Evolutionary conservation across 2,329 filamentous ascomycete genomes (phyloP).

Genomic region (Cercospora sojina): DNA sequence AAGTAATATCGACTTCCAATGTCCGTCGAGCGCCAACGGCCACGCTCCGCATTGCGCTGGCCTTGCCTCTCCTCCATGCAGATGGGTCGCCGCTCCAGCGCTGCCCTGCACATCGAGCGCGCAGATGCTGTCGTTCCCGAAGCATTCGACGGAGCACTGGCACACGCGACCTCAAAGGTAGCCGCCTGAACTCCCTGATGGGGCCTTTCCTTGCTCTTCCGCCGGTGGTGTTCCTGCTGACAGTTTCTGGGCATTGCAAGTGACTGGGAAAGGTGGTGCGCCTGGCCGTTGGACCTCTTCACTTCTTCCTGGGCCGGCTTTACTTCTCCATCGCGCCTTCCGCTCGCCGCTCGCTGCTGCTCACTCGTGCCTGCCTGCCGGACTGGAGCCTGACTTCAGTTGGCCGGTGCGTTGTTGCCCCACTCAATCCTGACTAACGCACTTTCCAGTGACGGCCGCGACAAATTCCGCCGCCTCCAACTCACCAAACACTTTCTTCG

Average conservation of each 20-base stretch:
- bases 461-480: not conserved
- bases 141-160: not conserved
- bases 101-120: not conserved
- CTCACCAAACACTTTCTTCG: not conserved
- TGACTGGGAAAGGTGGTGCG: not conserved
- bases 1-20: not conserved
- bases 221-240: not conserved
- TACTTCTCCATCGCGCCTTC: not conserved
- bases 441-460: not conserved
- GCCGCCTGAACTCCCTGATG: not conserved
- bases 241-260: not conserved
- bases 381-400: not conserved
- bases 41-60: not conserved
- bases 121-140: not conserved
- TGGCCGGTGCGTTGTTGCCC: not conserved
- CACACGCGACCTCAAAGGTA: not conserved
- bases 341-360: slow-evolving; percentile 1
- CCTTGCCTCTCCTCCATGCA: not conserved
- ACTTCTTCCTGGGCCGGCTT: not conserved
- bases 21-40: not conserved
- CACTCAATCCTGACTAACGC: not conserved
- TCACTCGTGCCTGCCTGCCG: slow-evolving; percentile 2
- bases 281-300: not conserved
- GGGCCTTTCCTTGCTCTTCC: not conserved
- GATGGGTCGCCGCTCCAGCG: not conserved